These are phyloP conservation scores for Hemileia vastatrix DNA, from an alignment of 1,284 basidiomycete genomes.

Conservation along the genomic window DNA sequence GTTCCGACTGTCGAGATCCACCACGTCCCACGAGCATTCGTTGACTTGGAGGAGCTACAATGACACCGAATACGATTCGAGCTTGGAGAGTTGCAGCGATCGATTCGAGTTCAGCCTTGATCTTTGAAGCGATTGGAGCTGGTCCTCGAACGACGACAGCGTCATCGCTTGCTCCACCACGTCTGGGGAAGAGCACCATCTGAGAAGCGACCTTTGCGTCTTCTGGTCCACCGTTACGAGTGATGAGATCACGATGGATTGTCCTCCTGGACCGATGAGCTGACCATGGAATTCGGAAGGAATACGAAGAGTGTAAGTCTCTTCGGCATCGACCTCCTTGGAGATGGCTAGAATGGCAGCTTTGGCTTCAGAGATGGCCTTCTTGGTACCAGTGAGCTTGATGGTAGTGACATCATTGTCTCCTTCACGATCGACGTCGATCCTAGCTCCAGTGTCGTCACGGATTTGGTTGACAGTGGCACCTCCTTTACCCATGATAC, in stretches of 20 bases:
- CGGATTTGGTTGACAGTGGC: constrained; percentile 91
- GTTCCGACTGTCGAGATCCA: constrained; percentile 73
- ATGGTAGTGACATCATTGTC: constrained; percentile 47
- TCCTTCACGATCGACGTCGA: constrained; percentile 73
- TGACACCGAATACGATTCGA: constrained; percentile 71
- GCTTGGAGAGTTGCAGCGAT: constrained; percentile 62
- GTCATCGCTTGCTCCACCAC: constrained; percentile 61
- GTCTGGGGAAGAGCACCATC: constrained; percentile 57
- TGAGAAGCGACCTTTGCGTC: constrained; percentile 23
- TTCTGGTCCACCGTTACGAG: constrained; percentile 19
- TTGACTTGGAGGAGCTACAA: constrained; percentile 70
- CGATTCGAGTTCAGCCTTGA: constrained; percentile 78
- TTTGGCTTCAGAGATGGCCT: constrained; percentile 76
- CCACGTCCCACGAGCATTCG: constrained; percentile 84
- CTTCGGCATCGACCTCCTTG: constrained; percentile 73
- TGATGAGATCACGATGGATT: constrained; percentile 49
- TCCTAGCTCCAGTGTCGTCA: constrained; percentile 77
- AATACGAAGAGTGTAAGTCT: constrained; percentile 57
- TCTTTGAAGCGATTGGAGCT: constrained; percentile 63
- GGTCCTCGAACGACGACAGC: constrained; percentile 78
- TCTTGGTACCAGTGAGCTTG: constrained; percentile 72
- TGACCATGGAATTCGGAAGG: constrained; percentile 79
- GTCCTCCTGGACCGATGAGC: constrained; percentile 83
- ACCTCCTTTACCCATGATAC: constrained; percentile 84
- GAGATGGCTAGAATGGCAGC: constrained; percentile 70